These are phyloP conservation scores for Saccharomycopsis babjevae DNA, from an alignment of 805 yeast genomes.

Conservation along the genomic window DNA sequence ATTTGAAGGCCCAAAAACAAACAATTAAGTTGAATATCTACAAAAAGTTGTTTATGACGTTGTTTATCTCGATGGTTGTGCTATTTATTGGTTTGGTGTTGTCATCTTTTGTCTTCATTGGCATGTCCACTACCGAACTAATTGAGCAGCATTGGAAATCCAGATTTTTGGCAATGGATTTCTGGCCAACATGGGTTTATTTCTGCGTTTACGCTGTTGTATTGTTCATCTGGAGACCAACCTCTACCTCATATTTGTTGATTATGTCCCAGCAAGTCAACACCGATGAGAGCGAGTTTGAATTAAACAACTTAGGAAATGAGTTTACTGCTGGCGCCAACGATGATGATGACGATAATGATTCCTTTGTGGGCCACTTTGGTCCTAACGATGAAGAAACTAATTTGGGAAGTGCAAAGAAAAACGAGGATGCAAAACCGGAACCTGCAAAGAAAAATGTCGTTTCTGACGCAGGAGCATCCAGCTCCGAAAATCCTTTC, in stretches of 20 bases:
- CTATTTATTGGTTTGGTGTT: slow-evolving; percentile 62
- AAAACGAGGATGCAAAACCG: slow-evolving; percentile 8
- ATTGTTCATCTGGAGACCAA: slow-evolving; percentile 95
- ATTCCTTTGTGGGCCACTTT: slow-evolving; percentile 22
- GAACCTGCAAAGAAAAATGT: slow-evolving; percentile 5
- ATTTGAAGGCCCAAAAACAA: slow-evolving; percentile 78
- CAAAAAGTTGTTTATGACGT: slow-evolving; percentile 62
- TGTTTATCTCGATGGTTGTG: slow-evolving; percentile 60
- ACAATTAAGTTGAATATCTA: slow-evolving; percentile 84
- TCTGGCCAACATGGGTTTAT: slow-evolving; percentile 91
- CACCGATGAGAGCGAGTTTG: slow-evolving; percentile 43
- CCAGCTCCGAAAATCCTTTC: slow-evolving; percentile 7
- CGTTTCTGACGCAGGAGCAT: background rate
- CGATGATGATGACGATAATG: slow-evolving; percentile 30
- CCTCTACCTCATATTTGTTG: slow-evolving; percentile 86
- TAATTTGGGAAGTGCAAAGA: background rate
- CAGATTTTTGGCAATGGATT: slow-evolving; percentile 78
- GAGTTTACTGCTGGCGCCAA: slow-evolving; percentile 25
- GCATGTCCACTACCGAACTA: slow-evolving; percentile 65
- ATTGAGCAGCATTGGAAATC: slow-evolving; percentile 88
- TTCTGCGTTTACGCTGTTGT: slow-evolving; percentile 73
- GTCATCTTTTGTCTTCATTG: slow-evolving; percentile 59
- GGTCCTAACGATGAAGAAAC: slow-evolving; percentile 18
- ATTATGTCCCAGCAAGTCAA: slow-evolving; percentile 93
- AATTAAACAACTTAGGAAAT: slow-evolving; percentile 31